phyloP scores from a whole-genome alignment of 371 early-diverging fungal genomes.

The Mucor saturninus region DNA sequence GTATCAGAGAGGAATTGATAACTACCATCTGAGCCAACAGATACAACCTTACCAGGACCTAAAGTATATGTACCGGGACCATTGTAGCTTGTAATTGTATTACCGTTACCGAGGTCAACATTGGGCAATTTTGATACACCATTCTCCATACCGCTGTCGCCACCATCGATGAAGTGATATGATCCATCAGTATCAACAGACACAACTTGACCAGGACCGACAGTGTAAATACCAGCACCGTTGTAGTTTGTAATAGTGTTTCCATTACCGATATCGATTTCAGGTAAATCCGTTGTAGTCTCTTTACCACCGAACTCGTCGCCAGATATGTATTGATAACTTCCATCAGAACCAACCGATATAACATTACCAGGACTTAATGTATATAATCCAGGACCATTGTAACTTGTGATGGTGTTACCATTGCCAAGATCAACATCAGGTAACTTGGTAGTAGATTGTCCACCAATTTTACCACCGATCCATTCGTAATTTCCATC shows the following conservation, averaged over 20 bases:
- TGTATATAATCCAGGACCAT: slow-evolving; percentile 7
- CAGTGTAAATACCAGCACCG: slow-evolving; percentile 16
- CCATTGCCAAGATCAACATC: neutral
- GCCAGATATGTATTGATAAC: neutral
- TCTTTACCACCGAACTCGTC: no score
- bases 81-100: slow-evolving; percentile 2
- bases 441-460: neutral
- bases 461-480: neutral
- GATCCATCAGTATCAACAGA: neutral
- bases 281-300: neutral
- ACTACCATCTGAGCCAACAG: neutral
- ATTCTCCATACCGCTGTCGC: neutral
- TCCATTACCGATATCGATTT: neutral
- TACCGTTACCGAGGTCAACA: neutral
- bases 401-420: neutral
- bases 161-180: slow-evolving; percentile 1
- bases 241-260: neutral
- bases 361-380: neutral
- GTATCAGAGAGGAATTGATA: no score
- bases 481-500: slow-evolving; percentile 1
- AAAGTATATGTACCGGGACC: slow-evolving; percentile 9
- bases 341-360: neutral
- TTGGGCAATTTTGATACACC: neutral
- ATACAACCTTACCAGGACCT: slow-evolving; percentile 5
- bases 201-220: neutral